Evolutionary conservation across 352 stramenopile genomes (phyloP).

Genomic region (Globisporangium apiculatum): DNA sequence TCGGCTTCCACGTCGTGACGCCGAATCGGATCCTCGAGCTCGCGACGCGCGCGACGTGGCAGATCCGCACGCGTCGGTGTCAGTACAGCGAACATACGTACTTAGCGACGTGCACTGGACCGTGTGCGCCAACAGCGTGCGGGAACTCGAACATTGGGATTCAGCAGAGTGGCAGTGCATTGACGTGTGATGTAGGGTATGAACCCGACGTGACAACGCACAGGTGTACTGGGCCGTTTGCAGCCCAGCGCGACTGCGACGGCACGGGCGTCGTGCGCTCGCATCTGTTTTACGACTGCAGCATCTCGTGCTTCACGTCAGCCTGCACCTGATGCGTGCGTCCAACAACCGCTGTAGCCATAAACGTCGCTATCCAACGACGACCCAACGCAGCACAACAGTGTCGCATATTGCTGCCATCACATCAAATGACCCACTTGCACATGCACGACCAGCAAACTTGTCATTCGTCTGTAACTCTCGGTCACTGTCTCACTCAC

Average conservation of each 20-base stretch:
- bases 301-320: slow-evolving; percentile 43
- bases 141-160: slow-evolving; percentile 51
- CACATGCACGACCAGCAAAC: too few species aligned
- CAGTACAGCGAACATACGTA: slow-evolving; percentile 41
- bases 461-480: too few species aligned
- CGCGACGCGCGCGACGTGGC: slow-evolving; percentile 39
- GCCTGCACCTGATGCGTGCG: slow-evolving; percentile 24
- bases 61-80: slow-evolving; percentile 53
- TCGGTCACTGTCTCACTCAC: too few species aligned
- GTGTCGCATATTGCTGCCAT: too few species aligned
- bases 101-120: slow-evolving; percentile 35
- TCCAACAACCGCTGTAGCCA: too few species aligned
- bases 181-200: slow-evolving; percentile 27
- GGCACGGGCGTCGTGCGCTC: slow-evolving; percentile 20
- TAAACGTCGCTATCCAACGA: too few species aligned
- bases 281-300: slow-evolving; percentile 58
- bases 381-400: too few species aligned
- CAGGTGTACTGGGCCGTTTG: slow-evolving; percentile 46
- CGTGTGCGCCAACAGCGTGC: slow-evolving; percentile 24
- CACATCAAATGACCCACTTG: too few species aligned
- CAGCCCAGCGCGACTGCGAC: slow-evolving; percentile 39
- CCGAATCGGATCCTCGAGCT: slow-evolving; percentile 66
- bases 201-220: slow-evolving; percentile 42
- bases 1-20: slow-evolving; percentile 68
- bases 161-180: slow-evolving; percentile 19